Evolutionary conservation across 352 stramenopile species (phyloP).

Genomic region (Lagenidium giganteum): DNA sequence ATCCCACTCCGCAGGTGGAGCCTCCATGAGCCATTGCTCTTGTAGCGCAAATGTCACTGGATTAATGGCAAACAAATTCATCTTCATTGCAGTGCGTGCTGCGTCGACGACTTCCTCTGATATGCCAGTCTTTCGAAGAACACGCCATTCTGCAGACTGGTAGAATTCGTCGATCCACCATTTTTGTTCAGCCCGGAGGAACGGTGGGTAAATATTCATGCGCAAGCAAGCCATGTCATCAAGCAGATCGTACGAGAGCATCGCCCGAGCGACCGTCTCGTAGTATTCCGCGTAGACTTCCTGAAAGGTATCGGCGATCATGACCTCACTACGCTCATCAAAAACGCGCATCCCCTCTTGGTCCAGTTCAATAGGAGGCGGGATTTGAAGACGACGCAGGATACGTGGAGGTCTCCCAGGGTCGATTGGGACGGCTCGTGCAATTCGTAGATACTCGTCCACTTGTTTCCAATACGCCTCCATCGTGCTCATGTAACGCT

Average conservation of each 20-base stretch:
- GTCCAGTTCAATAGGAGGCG: conserved; percentile 30
- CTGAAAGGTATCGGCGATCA: conserved; percentile 55
- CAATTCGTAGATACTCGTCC: conserved; percentile 31
- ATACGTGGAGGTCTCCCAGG: conserved; percentile 42
- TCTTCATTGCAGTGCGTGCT: conserved; percentile 23
- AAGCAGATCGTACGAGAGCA: conserved; percentile 81
- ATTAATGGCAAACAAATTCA: conserved; percentile 54
- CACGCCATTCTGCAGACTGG: conserved; percentile 54
- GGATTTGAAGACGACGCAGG: conserved; percentile 47
- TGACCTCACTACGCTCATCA: conserved; percentile 38
- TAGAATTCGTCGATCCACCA: conserved; percentile 74
- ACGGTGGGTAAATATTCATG: conserved; percentile 69
- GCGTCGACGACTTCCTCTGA: conserved; percentile 29
- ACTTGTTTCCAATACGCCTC: conserved; percentile 68
- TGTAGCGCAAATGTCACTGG: conserved; percentile 77
- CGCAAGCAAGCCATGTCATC: conserved; percentile 46
- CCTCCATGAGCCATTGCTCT: conserved; percentile 71
- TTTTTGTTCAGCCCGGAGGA: conserved; percentile 58
- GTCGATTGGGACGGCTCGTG: conserved; percentile 43
- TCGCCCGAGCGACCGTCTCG: conserved; percentile 47
- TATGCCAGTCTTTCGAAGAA: conserved; percentile 70
- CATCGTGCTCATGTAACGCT: conserved; percentile 54
- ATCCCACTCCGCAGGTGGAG: conserved; percentile 49
- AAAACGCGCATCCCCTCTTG: conserved; percentile 26
- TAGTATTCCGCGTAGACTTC: conserved; percentile 61